phyloP scores from a whole-genome alignment of 495 filamentous ascomycete genomes.

The Rostrohypoxylon terebratum region DNA sequence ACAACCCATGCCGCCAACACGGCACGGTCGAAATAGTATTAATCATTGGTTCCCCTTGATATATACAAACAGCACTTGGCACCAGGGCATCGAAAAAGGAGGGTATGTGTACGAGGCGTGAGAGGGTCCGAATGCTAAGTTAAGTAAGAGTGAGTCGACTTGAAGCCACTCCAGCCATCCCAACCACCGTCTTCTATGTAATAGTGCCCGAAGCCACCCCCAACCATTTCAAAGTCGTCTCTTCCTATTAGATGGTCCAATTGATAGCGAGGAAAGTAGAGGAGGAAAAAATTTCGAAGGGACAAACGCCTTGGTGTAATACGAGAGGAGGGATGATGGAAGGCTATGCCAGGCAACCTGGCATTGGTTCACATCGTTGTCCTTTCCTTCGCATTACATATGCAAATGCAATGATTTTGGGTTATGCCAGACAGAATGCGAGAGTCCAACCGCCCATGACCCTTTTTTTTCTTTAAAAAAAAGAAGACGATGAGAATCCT shows the following conservation, averaged over 20 bases:
- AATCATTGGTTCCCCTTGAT: conserved; percentile 34
- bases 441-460: conserved; percentile 33
- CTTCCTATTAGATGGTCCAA: conserved; percentile 36
- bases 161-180: conserved; percentile 12
- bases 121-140: conserved; percentile 20
- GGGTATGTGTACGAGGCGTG: conserved; percentile 8
- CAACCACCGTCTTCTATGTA: conserved; percentile 14
- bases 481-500: conserved; percentile 24
- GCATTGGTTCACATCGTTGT: conserved; percentile 13
- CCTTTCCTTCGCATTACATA: conserved; percentile 31
- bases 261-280: conserved; percentile 14
- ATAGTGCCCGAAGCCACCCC: conserved; percentile 14
- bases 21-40: conserved; percentile 37
- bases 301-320: conserved; percentile 41
- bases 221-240: conserved; percentile 21
- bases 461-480: no score
- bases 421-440: conserved; percentile 38
- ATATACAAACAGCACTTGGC: conserved; percentile 37
- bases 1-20: conserved; percentile 15
- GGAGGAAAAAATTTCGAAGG: conserved; percentile 15
- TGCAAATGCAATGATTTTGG: conserved; percentile 45
- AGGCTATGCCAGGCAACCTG: background rate
- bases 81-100: conserved; percentile 20
- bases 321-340: conserved; percentile 13
- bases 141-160: conserved; percentile 20